These are phyloP conservation scores for Diplodia sapinea DNA, from an alignment of 2,329 filamentous ascomycete species.

Conservation along the genomic window DNA sequence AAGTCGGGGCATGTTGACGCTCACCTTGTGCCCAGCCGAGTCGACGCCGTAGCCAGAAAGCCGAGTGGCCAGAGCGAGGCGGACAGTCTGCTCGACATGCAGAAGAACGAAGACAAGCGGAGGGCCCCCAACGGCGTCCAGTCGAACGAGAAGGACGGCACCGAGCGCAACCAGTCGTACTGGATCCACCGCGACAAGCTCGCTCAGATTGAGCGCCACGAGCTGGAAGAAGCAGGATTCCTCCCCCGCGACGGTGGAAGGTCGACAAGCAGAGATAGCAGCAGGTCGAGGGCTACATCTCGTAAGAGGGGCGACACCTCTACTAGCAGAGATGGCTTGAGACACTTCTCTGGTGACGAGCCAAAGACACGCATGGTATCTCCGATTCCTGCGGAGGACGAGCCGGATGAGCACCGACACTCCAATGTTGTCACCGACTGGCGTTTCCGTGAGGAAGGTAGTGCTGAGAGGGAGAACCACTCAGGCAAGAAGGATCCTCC, in stretches of 20 bases:
- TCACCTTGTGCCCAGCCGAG: constrained; percentile 44
- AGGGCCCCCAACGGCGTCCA: not conserved
- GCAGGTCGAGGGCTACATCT: constrained; percentile 42
- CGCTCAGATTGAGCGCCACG: constrained; percentile 78
- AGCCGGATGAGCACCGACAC: constrained; percentile 53
- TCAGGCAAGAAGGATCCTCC: constrained; percentile 47
- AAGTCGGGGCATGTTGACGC: constrained; percentile 38
- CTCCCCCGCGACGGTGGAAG: constrained; percentile 40
- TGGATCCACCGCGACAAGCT: constrained; percentile 90
- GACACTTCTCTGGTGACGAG: constrained; percentile 33
- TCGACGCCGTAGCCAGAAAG: constrained; percentile 37
- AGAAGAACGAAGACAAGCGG: constrained; percentile 39
- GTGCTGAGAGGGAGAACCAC: constrained; percentile 53
- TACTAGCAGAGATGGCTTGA: constrained; percentile 37
- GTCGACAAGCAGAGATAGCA: constrained; percentile 44
- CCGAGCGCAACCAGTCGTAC: constrained; percentile 43
- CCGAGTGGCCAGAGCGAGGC: constrained; percentile 53
- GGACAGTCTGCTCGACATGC: constrained; percentile 57
- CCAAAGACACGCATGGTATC: constrained; percentile 42
- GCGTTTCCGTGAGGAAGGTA: constrained; percentile 77
- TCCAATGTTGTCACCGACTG: constrained; percentile 67
- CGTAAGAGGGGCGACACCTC: constrained; percentile 43
- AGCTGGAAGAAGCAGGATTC: constrained; percentile 80
- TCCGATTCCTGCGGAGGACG: constrained; percentile 49
- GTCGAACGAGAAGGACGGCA: not conserved